Evolutionary conservation across 805 yeast species (phyloP).

Genomic region (Candida qinlingensis): DNA sequence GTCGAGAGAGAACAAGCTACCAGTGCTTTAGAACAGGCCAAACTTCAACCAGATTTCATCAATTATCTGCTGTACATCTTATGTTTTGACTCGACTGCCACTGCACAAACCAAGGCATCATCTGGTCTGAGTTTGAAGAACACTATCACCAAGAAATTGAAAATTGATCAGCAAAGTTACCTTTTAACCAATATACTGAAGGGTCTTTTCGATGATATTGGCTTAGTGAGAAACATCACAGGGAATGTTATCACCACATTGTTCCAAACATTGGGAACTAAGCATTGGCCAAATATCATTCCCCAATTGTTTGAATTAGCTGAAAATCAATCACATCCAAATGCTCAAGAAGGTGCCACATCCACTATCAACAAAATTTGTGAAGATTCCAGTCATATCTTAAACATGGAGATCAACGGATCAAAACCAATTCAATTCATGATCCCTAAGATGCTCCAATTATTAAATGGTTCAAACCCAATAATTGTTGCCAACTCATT

Average conservation of each 20-base stretch:
- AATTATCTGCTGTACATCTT: constrained; percentile 73
- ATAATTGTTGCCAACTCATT: constrained; percentile 58
- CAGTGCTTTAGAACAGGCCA: constrained; percentile 65
- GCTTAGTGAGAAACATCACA: constrained; percentile 77
- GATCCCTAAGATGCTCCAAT: constrained; percentile 57
- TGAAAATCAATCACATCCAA: constrained; percentile 35
- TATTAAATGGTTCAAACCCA: constrained; percentile 38
- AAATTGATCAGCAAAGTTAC: constrained; percentile 28
- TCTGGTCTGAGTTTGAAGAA: constrained; percentile 87
- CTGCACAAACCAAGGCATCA: constrained; percentile 69
- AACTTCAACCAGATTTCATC: constrained; percentile 67
- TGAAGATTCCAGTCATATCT: constrained; percentile 70
- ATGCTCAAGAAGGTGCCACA: constrained; percentile 60
- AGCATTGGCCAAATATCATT: constrained; percentile 70
- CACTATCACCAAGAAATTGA: constrained; percentile 42
- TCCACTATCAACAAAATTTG: constrained; percentile 81
- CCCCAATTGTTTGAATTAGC: constrained; percentile 63
- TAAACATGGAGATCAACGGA: constrained; percentile 63
- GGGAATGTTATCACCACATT: constrained; percentile 87
- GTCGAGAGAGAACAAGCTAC: constrained; percentile 60
- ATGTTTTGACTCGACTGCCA: constrained; percentile 42
- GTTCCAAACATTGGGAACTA: constrained; percentile 62
- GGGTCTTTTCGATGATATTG: constrained; percentile 47
- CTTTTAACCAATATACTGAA: constrained; percentile 32
- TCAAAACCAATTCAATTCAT: constrained; percentile 63